Conservation (phyloP, 164 flowering plant species). For the Liquidambar formosana region DNA sequence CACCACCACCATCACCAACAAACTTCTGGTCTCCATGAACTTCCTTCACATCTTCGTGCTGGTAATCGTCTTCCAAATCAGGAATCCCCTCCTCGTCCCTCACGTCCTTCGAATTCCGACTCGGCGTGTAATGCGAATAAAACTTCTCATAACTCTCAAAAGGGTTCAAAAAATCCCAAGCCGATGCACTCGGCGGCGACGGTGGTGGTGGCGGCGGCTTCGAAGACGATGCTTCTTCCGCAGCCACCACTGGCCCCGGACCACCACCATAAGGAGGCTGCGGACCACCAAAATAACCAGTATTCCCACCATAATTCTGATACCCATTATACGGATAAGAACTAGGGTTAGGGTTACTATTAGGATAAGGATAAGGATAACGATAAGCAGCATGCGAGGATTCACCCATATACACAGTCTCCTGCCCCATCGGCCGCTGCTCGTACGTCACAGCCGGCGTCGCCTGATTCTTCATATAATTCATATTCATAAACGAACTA, state of each 20-base stretch:
- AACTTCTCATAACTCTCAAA: conserved; percentile 52
- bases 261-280: conserved; percentile 12
- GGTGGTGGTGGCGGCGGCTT: conserved; percentile 85
- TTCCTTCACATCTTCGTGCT: conserved; percentile 78
- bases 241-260: conserved; percentile 16
- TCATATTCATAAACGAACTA: conserved; percentile 43
- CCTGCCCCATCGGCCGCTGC: conserved; percentile 57
- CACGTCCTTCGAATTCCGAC: conserved; percentile 76
- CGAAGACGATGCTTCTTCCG: conserved; percentile 47
- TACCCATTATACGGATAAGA: conserved; percentile 28
- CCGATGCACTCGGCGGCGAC: conserved; percentile 61
- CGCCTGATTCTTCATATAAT: conserved; percentile 63
- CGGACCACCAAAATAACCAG: conserved; percentile 17
- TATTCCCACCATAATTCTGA: conserved; percentile 22
- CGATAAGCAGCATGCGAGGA: too few relatives aligned
- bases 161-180: conserved; percentile 86
- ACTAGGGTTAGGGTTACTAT: conserved; percentile 16
- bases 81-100: conserved; percentile 99
- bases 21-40: conserved; percentile 62
- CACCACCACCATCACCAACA: conserved; percentile 31
- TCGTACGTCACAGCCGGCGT: conserved; percentile 61
- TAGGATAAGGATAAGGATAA: conserved; percentile 25
- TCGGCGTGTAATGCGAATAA: conserved; percentile 60
- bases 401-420: conserved; percentile 48
- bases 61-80: conserved; percentile 86